phyloP scores from a whole-genome alignment of 2,329 filamentous ascomycete genomes.

The Arthroderma sp. region DNA sequence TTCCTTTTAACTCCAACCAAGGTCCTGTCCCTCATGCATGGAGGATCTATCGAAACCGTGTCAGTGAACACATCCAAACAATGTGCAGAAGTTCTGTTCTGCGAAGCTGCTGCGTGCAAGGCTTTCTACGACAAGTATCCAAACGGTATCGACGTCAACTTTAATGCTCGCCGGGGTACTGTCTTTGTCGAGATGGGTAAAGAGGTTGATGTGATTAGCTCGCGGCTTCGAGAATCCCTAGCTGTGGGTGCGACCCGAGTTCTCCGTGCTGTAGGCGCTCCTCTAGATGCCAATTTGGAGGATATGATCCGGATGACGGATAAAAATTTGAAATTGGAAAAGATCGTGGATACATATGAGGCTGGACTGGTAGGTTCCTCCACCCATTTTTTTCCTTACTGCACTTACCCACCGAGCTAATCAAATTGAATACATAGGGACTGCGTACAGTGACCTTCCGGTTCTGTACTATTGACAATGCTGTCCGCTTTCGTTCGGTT shows the following conservation, averaged over 20 bases:
- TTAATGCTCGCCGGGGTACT: slow-evolving; percentile 15
- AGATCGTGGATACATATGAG: slow-evolving; percentile 30
- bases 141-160: slow-evolving; percentile 24
- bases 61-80: slow-evolving; percentile 6
- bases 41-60: slow-evolving; percentile 25
- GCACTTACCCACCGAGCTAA: no score
- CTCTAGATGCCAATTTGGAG: slow-evolving; percentile 23
- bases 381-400: neutral
- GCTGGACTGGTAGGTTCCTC: slow-evolving; percentile 26
- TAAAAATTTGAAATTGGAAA: slow-evolving; percentile 32
- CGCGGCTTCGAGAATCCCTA: slow-evolving; percentile 28
- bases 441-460: slow-evolving; percentile 33
- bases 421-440: neutral
- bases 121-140: slow-evolving; percentile 23
- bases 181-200: slow-evolving; percentile 28
- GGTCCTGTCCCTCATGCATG: slow-evolving; percentile 26
- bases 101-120: slow-evolving; percentile 21
- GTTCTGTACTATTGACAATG: slow-evolving; percentile 35
- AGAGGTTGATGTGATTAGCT: slow-evolving; percentile 28
- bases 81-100: slow-evolving; percentile 25
- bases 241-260: slow-evolving; percentile 32
- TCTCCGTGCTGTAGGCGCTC: slow-evolving; percentile 31
- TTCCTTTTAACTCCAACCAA: slow-evolving; percentile 18
- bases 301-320: slow-evolving; percentile 23
- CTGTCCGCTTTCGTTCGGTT: slow-evolving; percentile 31